Conservation (phyloP, 192 early-diverging fungal genomes). For the Coemansia sp. region DNA sequence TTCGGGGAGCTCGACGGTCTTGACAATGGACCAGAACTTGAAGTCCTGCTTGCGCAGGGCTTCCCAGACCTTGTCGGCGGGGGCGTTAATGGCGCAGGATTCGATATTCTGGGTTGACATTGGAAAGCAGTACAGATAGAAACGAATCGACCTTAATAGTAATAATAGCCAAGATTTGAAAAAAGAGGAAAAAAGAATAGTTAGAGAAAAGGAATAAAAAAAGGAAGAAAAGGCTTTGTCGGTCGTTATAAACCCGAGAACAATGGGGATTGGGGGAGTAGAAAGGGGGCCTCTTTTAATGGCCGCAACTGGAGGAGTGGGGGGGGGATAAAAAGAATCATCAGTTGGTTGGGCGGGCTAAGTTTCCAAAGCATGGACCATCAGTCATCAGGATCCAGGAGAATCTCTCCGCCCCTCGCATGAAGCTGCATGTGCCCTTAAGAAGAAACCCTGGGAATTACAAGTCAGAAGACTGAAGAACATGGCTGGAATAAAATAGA, state of each 20-base stretch:
- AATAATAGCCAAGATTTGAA: not conserved
- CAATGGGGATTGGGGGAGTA: conserved; percentile 2
- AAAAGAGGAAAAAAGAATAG: not conserved
- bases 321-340: too few relatives aligned
- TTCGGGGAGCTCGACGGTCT: conserved; percentile 34
- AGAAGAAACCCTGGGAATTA: too few relatives aligned
- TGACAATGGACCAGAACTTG: conserved; percentile 51
- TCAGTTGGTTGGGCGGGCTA: too few relatives aligned
- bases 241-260: not conserved
- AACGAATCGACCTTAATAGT: not conserved
- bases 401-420: too few relatives aligned
- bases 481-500: too few relatives aligned
- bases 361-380: too few relatives aligned
- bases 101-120: conserved; percentile 44
- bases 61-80: conserved; percentile 35
- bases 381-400: too few relatives aligned
- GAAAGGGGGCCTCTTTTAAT: too few relatives aligned
- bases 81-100: conserved; percentile 48
- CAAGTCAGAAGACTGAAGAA: too few relatives aligned
- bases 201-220: not conserved
- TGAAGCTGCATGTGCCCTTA: too few relatives aligned
- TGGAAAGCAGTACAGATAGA: not conserved
- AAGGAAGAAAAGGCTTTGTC: not conserved
- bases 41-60: conserved; percentile 43
- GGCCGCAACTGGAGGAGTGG: too few relatives aligned